Percentiles rank a stretch among this genome's conserved stretches.
Conservation (phyloP, 2,329 filamentous ascomycete species). For the Hypoxylon sp. region DNA sequence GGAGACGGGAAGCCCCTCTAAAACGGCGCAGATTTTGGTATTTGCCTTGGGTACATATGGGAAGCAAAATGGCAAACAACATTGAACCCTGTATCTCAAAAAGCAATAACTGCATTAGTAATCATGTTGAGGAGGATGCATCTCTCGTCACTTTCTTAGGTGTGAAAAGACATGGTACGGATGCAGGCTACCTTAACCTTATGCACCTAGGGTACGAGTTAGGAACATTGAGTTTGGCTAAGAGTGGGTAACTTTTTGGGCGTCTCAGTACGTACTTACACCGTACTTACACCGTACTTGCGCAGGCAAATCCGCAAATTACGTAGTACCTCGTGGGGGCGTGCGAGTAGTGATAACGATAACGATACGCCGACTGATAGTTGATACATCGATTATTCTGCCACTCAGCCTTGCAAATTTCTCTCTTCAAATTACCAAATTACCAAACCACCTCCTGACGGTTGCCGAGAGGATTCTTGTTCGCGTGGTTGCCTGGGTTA, state of each 20-base stretch:
- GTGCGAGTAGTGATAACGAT: conserved; percentile 9
- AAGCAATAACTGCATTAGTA: conserved; percentile 1
- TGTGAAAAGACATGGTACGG: neutral
- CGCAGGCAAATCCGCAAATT: conserved; percentile 4
- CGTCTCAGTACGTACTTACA: neutral
- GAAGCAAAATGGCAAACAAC: neutral
- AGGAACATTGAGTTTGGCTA: neutral
- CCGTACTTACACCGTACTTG: neutral
- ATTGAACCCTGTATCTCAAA: neutral
- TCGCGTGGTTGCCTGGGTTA: neutral
- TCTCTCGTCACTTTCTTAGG: neutral
- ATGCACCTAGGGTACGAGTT: conserved; percentile 7
- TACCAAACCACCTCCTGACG: conserved; percentile 1
- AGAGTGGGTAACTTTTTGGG: neutral
- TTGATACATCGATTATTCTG: conserved; percentile 14
- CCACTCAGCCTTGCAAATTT: conserved; percentile 22
- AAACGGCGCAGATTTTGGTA: conserved; percentile 3
- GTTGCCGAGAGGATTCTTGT: neutral
- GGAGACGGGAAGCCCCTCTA: neutral
- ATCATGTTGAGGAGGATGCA: conserved; percentile 4
- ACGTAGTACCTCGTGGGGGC: conserved; percentile 10
- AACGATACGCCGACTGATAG: neutral
- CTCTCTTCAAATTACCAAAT: conserved; percentile 12
- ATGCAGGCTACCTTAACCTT: conserved; percentile 5
- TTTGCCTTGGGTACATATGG: neutral